A percentile compares a stretch with the other conserved stretches of the same genome.
Conservation (phyloP, 176 grass and related monocot genomes). For the Phoenix dactylifera region DNA sequence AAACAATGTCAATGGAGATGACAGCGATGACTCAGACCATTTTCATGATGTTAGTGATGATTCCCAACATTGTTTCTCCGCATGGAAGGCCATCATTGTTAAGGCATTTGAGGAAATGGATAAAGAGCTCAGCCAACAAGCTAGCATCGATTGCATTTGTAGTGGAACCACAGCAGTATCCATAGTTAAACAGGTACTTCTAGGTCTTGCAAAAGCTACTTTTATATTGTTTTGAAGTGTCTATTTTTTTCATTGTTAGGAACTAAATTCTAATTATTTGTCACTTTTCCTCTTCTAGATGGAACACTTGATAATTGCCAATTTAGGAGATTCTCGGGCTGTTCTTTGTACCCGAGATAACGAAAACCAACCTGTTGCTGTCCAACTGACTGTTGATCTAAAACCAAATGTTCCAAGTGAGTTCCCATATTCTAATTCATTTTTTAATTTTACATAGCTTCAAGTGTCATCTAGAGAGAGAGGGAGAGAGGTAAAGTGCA, state of each 20-base stretch:
- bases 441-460: too few species aligned
- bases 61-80: conserved; percentile 25
- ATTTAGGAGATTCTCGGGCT: conserved; percentile 75
- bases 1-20: neutral
- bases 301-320: conserved; percentile 66
- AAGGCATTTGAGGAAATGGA: conserved; percentile 70
- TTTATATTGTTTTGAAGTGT: too few species aligned
- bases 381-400: conserved; percentile 69
- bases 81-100: conserved; percentile 39
- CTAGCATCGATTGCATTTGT: conserved; percentile 68
- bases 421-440: conserved; percentile 1
- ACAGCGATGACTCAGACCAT: conserved; percentile 1
- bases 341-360: conserved; percentile 53
- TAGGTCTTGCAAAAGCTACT: neutral
- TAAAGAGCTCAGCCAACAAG: conserved; percentile 38
- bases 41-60: conserved; percentile 13
- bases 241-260: too few species aligned
- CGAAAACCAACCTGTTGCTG: conserved; percentile 25
- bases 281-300: conserved; percentile 17
- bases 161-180: conserved; percentile 75
- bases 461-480: too few species aligned
- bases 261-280: neutral
- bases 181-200: conserved; percentile 50
- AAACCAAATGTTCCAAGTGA: conserved; percentile 78
- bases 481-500: too few species aligned